These are phyloP conservation scores for Deinandra increscens DNA, from an alignment of 129 eudicot species.

Conservation along the genomic window DNA sequence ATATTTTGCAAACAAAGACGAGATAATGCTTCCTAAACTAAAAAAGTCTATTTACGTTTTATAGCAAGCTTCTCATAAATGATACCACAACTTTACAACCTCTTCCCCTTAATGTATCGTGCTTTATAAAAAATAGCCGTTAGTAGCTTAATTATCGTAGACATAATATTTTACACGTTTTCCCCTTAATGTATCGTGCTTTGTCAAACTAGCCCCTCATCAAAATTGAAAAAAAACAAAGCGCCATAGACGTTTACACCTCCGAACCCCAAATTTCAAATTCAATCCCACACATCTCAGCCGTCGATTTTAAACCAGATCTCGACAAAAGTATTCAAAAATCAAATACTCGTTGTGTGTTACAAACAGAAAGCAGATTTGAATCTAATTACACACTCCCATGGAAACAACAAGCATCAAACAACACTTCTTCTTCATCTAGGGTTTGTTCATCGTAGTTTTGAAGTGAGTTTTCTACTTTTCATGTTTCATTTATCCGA, in stretches of 20 bases:
- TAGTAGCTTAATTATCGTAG: background rate
- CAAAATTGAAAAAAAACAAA: conserved; percentile 27
- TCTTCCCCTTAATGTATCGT: no score
- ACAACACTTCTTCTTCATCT: conserved; percentile 34
- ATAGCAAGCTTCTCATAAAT: no score
- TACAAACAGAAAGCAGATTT: background rate
- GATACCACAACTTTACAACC: no score
- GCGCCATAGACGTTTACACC: conserved; percentile 28
- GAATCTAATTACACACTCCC: background rate
- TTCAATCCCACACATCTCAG: conserved; percentile 29
- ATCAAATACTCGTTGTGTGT: background rate
- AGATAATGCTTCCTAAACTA: no score
- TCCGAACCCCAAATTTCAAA: conserved; percentile 32
- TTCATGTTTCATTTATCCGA: background rate
- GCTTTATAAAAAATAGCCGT: conserved; percentile 36
- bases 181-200: background rate
- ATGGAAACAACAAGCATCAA: conserved; percentile 10
- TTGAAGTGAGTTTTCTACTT: background rate
- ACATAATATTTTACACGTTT: background rate
- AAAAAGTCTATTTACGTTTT: no score
- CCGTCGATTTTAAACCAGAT: conserved; percentile 33
- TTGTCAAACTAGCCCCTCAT: conserved; percentile 4
- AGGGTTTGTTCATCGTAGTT: conserved; percentile 27
- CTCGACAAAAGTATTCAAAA: conserved; percentile 28
- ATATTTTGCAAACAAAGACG: no score